Evolutionary conservation across 805 yeast genomes (phyloP), one percentile per base, ranked within the genome.

Genomic region (Saccharomyces jurei): DNA sequence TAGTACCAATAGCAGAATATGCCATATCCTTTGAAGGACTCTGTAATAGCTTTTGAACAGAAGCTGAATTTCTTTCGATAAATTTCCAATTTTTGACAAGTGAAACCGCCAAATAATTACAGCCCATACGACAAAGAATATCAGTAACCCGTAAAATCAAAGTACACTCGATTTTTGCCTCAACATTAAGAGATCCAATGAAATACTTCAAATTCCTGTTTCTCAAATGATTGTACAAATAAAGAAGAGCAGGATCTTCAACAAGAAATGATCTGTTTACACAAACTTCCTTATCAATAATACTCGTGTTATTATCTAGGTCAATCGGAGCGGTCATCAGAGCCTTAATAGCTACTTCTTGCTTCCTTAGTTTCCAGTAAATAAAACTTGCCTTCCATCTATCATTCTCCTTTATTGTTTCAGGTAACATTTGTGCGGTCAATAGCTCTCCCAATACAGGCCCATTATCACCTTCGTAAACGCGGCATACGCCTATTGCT

Each of bases 111-210:
- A 92, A 68, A 56, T 83, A 80, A 62, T 91, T 96, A 71, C 98
- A 91, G 0, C 98, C 98, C 96, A 91, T 89, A 54, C 95, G 75
- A 14, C 81, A 77, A 63, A 89, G 87, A 57, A 89, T 84, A 41
- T 78, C 73, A 6, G 87, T 77, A 6, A 84, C 85, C 58, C 83
- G 80, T 11, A 80, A 63, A 14, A 90, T 77, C 62, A 85, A 83
- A 4, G 77, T 73, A 54, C 79, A 81, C 62, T 92, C 97, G 4
- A 64, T 52, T 10, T 59, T 70, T 9, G 81, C 68, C 6, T 75
- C 73, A 4, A 76, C 61, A 36, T 64, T 66, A 27, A 73, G 52
- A 0, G 84, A 75, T 1, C 84, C 86, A 54, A 74, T 65, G 48
- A 78, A 73, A 54, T 82, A 80, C 44, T 73, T 76, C 44, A 75